Conservation (phyloP, 1,139 yeast genomes). For the Torulaspora globosa region DNA sequence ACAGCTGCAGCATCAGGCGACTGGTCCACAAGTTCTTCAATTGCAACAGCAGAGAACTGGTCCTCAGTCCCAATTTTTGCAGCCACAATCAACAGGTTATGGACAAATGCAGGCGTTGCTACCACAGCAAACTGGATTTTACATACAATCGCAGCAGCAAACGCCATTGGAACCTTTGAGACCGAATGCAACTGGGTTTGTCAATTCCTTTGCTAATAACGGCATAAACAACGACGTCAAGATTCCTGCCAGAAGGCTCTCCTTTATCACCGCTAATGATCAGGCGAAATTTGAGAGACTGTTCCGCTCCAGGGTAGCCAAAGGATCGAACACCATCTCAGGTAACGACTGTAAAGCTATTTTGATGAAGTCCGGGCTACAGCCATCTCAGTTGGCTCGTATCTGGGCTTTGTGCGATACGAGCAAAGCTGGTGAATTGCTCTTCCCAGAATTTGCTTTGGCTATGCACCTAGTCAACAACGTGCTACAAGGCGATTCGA, state of each 20-base stretch:
- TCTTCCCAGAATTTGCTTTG: slow-evolving; percentile 92
- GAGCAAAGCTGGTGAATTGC: slow-evolving; percentile 72
- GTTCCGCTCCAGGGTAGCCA: slow-evolving; percentile 72
- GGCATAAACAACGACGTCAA: slow-evolving; percentile 43
- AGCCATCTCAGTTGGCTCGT: slow-evolving; percentile 73
- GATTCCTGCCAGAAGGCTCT: slow-evolving; percentile 65
- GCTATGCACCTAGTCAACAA: slow-evolving; percentile 85
- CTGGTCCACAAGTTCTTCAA: slow-evolving; percentile 18
- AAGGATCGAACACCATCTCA: slow-evolving; percentile 68
- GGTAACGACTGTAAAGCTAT: slow-evolving; percentile 80
- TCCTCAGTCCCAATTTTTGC: slow-evolving; percentile 20
- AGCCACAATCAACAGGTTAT: slow-evolving; percentile 20
- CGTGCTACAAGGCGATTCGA: slow-evolving; percentile 68
- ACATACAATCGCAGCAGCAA: slow-evolving; percentile 32
- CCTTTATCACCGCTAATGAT: slow-evolving; percentile 80
- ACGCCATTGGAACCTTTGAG: slow-evolving; percentile 36
- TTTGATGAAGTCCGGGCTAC: slow-evolving; percentile 72
- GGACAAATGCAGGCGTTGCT: slow-evolving; percentile 16
- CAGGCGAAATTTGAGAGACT: slow-evolving; percentile 81
- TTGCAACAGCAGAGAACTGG: slow-evolving; percentile 20
- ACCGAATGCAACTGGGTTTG: slow-evolving; percentile 40
- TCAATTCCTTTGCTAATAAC: slow-evolving; percentile 38
- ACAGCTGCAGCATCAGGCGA: slow-evolving; percentile 17
- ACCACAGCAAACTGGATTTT: slow-evolving; percentile 43
- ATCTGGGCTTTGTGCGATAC: slow-evolving; percentile 92